Evolutionary conservation across 345 rosid genomes (phyloP).

Genomic region (Eucalyptus microcorys): DNA sequence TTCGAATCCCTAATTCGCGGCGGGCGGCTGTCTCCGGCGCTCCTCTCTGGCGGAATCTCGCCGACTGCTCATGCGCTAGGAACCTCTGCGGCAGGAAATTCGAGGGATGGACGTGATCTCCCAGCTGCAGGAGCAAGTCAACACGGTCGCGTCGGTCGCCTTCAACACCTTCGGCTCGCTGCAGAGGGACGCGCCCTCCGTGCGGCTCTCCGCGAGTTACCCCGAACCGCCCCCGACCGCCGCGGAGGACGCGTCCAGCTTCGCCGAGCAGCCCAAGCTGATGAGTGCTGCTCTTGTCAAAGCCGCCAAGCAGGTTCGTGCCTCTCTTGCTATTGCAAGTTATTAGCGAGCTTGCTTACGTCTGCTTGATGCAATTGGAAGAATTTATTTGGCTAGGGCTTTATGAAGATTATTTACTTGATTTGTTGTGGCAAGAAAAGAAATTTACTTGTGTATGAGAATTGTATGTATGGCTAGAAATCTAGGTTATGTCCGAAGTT

Average conservation of each 20-base stretch:
- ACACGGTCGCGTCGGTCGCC: slow-evolving; percentile 52
- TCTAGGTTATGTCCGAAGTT: background rate
- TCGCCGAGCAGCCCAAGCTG: slow-evolving; percentile 62
- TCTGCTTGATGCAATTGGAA: background rate
- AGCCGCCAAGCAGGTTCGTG: slow-evolving; percentile 80
- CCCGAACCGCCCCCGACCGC: slow-evolving; percentile 66
- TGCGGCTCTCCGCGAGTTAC: slow-evolving; percentile 67
- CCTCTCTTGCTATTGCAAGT: background rate
- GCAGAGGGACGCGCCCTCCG: slow-evolving; percentile 82
- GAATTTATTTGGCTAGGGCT: background rate
- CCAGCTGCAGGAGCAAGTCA: slow-evolving; percentile 90
- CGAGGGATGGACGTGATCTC: slow-evolving; percentile 75
- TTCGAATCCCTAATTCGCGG: background rate
- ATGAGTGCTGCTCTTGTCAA: slow-evolving; percentile 79
- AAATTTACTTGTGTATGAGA: background rate
- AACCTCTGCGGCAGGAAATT: background rate
- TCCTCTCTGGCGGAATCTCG: background rate
- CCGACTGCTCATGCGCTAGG: background rate
- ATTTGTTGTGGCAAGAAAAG: background rate
- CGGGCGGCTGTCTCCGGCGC: background rate
- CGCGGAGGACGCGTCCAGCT: slow-evolving; percentile 36
- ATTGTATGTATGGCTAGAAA: background rate
- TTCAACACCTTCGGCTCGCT: slow-evolving; percentile 78
- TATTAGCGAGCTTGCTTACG: fast-evolving
- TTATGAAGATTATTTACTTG: background rate